Conservation (phyloP, 2,329 filamentous ascomycete genomes). For the Aulographum hederae region DNA sequence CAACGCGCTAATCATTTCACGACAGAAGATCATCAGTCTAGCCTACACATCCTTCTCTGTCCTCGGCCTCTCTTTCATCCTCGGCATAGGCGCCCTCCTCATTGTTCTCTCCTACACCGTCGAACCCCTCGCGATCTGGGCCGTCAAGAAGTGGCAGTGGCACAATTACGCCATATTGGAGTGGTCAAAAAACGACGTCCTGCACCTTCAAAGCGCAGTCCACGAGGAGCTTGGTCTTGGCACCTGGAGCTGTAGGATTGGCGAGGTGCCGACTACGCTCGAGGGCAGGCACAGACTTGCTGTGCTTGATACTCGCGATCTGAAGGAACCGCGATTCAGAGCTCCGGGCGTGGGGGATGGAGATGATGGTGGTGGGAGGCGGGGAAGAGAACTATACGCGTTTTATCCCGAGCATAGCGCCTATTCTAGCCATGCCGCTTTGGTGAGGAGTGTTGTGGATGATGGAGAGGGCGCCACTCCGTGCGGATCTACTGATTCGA, state of each 20-base stretch:
- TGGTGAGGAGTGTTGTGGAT: no score
- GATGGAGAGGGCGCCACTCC: no score
- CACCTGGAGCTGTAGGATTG: conserved; percentile 7
- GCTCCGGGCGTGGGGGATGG: no score
- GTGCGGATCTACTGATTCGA: no score
- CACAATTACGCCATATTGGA: conserved; percentile 7
- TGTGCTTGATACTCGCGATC: conserved; percentile 8
- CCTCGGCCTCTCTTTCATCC: conserved; percentile 6
- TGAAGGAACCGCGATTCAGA: conserved; percentile 7
- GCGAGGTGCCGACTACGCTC: conserved; percentile 6
- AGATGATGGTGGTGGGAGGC: no score
- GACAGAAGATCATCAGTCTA: conserved; percentile 7
- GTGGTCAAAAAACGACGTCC: conserved; percentile 8
- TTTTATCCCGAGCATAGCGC: no score
- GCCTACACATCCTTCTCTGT: conserved; percentile 6
- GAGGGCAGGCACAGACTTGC: conserved; percentile 8
- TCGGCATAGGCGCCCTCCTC: conserved; percentile 5
- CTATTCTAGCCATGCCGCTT: no score
- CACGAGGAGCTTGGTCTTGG: conserved; percentile 9
- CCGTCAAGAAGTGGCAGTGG: not conserved
- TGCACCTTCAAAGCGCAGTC: conserved; percentile 10
- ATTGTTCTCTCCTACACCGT: conserved; percentile 2
- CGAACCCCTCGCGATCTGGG: not conserved
- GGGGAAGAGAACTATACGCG: no score
- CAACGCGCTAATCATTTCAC: no score